phyloP scores from a whole-genome alignment of 208 protist genomes.

The Trypanosoma mega region DNA sequence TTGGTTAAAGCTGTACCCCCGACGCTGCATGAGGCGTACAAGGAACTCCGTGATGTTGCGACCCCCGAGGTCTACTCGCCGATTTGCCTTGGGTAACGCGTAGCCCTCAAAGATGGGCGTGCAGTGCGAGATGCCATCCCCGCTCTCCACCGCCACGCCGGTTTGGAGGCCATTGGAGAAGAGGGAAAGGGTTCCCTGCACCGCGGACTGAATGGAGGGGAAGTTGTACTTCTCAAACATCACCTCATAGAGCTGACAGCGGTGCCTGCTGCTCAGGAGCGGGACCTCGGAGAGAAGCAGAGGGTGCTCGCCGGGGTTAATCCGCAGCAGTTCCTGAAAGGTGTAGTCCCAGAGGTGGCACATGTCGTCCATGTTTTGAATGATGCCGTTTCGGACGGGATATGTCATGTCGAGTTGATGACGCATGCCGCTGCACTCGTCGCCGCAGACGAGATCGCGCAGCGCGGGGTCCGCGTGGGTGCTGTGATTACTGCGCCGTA shows the following conservation, averaged over 20 bases:
- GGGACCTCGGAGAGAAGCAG: conserved; percentile 97
- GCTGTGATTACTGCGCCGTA: conserved; percentile 41
- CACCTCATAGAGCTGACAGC: conserved; percentile 84
- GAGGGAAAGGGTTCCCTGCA: conserved; percentile 93
- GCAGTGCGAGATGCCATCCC: conserved; percentile 98
- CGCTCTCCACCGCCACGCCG: conserved; percentile 97
- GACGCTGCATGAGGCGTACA: conserved; percentile 86
- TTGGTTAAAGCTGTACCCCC: conserved; percentile 91
- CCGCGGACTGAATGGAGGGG: conserved; percentile 83
- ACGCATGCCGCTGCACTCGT: conserved; percentile 82
- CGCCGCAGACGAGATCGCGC: conserved; percentile 94
- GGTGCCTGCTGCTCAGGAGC: conserved; percentile 93
- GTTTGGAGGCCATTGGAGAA: conserved; percentile 96
- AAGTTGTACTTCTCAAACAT: conserved; percentile 98
- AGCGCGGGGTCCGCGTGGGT: conserved; percentile 21
- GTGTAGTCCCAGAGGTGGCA: conserved; percentile 96
- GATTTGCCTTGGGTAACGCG: conserved; percentile 56
- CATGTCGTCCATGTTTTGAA: conserved; percentile 98
- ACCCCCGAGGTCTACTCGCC: conserved; percentile 95
- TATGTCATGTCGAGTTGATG: conserved; percentile 91
- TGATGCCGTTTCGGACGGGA: conserved; percentile 96
- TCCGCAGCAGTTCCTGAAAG: conserved; percentile 61
- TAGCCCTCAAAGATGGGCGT: conserved; percentile 98
- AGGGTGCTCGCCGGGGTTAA: conserved; percentile 31
- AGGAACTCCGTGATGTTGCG: conserved; percentile 96